A percentile compares a stretch with the other conserved stretches of the same genome.
Evolutionary conservation across 306 rosid genomes (phyloP).

Genomic region (Nissolia schottii): DNA sequence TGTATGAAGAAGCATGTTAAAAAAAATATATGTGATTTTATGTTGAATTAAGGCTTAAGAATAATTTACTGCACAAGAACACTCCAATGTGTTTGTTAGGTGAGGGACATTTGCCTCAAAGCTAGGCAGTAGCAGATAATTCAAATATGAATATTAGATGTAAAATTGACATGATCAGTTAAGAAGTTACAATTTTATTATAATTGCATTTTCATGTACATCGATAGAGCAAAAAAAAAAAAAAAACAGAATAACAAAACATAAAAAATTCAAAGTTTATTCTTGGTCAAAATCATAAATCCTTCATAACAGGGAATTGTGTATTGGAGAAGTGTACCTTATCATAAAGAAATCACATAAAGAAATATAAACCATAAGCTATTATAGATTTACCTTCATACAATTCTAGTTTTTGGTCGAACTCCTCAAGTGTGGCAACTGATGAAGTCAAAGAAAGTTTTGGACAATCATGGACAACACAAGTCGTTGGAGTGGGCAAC

Average conservation of each 20-base stretch:
- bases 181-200: too few relatives aligned
- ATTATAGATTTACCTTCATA: background rate
- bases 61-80: background rate
- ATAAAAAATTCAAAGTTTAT: background rate
- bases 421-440: background rate
- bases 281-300: too few relatives aligned
- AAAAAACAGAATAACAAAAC: background rate
- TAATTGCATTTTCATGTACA: background rate
- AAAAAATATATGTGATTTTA: background rate
- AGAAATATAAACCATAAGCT: background rate
- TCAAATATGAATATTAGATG: too few relatives aligned
- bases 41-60: background rate
- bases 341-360: too few relatives aligned
- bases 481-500: background rate
- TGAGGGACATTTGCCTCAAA: too few relatives aligned
- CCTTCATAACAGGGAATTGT: too few relatives aligned
- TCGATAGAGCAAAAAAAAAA: background rate
- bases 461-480: constrained; percentile 3
- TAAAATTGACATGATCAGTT: background rate
- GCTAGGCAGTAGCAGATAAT: background rate
- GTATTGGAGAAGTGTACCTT: background rate
- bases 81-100: too few relatives aligned
- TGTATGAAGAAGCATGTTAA: background rate
- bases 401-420: background rate
- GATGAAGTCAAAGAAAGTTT: constrained; percentile 13